These are phyloP conservation scores for Hypericum perforatum DNA, from an alignment of 345 rosid species.

Conservation along the genomic window DNA sequence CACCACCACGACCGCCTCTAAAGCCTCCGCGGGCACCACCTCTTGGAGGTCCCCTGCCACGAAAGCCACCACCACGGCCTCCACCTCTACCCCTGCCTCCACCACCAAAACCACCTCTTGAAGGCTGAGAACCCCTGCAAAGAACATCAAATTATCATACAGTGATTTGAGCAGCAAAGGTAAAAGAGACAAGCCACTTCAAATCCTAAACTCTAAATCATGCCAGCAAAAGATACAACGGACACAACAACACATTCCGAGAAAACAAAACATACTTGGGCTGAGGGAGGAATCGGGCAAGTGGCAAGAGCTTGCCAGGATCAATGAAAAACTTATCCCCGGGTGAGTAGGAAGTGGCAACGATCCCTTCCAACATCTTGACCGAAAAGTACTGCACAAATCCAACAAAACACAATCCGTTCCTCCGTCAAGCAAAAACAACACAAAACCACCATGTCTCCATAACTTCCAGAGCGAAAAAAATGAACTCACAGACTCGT, in stretches of 20 bases:
- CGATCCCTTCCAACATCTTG: conserved; percentile 92
- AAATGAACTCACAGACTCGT: conserved; percentile 61
- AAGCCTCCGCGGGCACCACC: not conserved
- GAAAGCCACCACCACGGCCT: conserved; percentile 4
- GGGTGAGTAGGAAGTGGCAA: conserved; percentile 57
- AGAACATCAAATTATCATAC: not conserved
- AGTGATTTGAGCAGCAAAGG: not conserved
- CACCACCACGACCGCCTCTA: conserved; percentile 5
- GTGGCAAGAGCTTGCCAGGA: conserved; percentile 73
- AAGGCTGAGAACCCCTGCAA: conserved; percentile 17
- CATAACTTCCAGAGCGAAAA: too few species aligned
- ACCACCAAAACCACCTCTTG: conserved; percentile 7
- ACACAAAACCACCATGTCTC: not conserved
- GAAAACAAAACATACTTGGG: conserved; percentile 55
- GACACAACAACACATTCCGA: not conserved
- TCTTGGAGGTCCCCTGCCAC: conserved; percentile 5
- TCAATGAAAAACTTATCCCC: conserved; percentile 90
- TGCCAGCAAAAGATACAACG: too few species aligned
- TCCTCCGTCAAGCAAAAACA: not conserved
- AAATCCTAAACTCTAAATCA: too few species aligned
- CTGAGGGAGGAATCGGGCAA: conserved; percentile 74
- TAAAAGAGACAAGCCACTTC: not conserved
- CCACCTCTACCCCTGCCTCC: conserved; percentile 2
- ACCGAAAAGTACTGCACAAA: conserved; percentile 51
- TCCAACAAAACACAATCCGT: not conserved